phyloP scores from a whole-genome alignment of 1,284 basidiomycete genomes.

The Ustilago curta region DNA sequence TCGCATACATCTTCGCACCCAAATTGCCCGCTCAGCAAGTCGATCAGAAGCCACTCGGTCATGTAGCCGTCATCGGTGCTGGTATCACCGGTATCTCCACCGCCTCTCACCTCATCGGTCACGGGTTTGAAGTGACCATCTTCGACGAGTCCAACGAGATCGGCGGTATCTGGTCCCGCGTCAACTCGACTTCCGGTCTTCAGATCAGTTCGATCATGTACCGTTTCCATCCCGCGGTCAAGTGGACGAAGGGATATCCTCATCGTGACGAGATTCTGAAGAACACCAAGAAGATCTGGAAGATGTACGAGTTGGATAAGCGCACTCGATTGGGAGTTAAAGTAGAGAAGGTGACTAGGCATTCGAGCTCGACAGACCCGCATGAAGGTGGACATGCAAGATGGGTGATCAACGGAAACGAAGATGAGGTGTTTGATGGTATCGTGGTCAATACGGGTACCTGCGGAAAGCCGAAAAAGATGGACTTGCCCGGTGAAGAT shows the following conservation, averaged over 20 bases:
- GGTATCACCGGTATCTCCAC: constrained; percentile 69
- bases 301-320: constrained; percentile 73
- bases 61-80: constrained; percentile 69
- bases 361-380: constrained; percentile 66
- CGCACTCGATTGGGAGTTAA: constrained; percentile 73
- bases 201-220: constrained; percentile 75
- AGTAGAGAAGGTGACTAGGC: constrained; percentile 62
- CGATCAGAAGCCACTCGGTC: constrained; percentile 57
- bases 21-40: constrained; percentile 44
- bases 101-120: constrained; percentile 67
- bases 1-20: constrained; percentile 59
- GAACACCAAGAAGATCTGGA: constrained; percentile 75
- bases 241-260: constrained; percentile 71
- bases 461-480: constrained; percentile 74
- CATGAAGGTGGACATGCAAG: constrained; percentile 70
- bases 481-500: constrained; percentile 73
- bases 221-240: constrained; percentile 63
- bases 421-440: constrained; percentile 74
- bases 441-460: constrained; percentile 75
- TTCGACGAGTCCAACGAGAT: constrained; percentile 68
- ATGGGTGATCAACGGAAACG: constrained; percentile 73
- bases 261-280: constrained; percentile 74
- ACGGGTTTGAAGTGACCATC: constrained; percentile 68
- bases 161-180: constrained; percentile 76
- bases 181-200: constrained; percentile 75